Conservation (phyloP, 1,139 yeast species). For the Geotrichum europaeum region DNA sequence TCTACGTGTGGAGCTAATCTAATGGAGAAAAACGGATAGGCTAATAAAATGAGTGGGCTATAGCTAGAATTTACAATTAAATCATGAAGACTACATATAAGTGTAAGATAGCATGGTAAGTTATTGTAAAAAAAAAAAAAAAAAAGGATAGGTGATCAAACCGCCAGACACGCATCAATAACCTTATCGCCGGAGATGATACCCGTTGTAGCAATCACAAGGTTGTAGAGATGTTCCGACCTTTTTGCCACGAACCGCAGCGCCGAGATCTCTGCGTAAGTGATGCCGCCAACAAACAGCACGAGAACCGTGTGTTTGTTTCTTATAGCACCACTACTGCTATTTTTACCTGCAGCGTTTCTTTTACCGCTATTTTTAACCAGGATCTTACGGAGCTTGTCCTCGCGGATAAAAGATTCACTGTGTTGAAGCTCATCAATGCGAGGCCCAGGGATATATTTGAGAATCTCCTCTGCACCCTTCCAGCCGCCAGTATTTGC, state of each 20-base stretch:
- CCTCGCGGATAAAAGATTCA: constrained; percentile 30
- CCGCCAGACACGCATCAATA: constrained; percentile 22
- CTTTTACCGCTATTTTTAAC: constrained; percentile 29
- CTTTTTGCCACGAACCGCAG: constrained; percentile 49
- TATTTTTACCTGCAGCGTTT: constrained; percentile 25
- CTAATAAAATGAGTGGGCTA: background rate
- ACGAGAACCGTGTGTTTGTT: constrained; percentile 38
- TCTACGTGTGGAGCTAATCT: constrained; percentile 25
- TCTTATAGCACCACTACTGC: background rate
- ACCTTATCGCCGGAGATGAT: constrained; percentile 46
- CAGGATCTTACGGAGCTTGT: constrained; percentile 34
- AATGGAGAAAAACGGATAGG: background rate
- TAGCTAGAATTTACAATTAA: background rate
- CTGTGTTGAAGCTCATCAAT: constrained; percentile 34
- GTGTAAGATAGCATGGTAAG: background rate
- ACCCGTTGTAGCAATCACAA: constrained; percentile 53
- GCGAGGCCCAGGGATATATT: constrained; percentile 34
- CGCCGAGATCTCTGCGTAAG: constrained; percentile 68
- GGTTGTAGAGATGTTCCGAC: constrained; percentile 30
- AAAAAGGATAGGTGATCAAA: background rate
- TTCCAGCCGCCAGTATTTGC: constrained; percentile 30
- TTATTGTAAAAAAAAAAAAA: background rate
- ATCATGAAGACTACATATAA: background rate
- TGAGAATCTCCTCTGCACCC: constrained; percentile 34
- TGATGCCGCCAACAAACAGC: constrained; percentile 71